Conservation (phyloP, 192 early-diverging fungal genomes). For the Oehlia diaphana region DNA sequence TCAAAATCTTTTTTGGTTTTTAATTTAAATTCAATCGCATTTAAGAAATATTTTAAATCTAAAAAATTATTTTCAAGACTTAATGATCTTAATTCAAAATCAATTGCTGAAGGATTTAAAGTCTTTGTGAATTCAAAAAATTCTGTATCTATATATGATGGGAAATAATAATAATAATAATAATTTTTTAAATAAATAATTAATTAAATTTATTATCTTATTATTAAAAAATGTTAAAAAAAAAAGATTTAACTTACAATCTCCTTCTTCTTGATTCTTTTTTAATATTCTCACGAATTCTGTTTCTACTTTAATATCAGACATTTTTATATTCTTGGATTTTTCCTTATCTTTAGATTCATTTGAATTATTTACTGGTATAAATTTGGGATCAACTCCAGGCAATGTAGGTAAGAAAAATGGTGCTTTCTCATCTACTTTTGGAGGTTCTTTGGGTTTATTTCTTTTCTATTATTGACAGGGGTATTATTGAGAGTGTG, state of each 20-base stretch:
- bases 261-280: slow-evolving; percentile 42
- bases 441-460: slow-evolving; percentile 86
- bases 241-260: slow-evolving; percentile 40
- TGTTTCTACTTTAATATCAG: slow-evolving; percentile 55
- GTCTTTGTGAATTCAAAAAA: slow-evolving; percentile 74
- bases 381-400: slow-evolving; percentile 71
- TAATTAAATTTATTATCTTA: not conserved
- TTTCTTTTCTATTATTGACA: slow-evolving; percentile 69
- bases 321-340: slow-evolving; percentile 36
- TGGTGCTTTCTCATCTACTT: slow-evolving; percentile 84
- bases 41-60: slow-evolving; percentile 66
- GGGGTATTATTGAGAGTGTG: too few relatives aligned
- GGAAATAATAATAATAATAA: too few relatives aligned
- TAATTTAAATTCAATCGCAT: slow-evolving; percentile 61
- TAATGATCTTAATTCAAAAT: slow-evolving; percentile 83
- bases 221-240: not conserved
- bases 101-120: slow-evolving; percentile 81
- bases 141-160: slow-evolving; percentile 38
- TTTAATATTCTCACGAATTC: slow-evolving; percentile 63
- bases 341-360: slow-evolving; percentile 43
- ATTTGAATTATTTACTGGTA: slow-evolving; percentile 38
- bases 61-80: slow-evolving; percentile 63
- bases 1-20: slow-evolving; percentile 81
- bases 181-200: not conserved
- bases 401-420: slow-evolving; percentile 90